These are phyloP conservation scores for Apiospora kogelbergensis DNA, from an alignment of 2,329 filamentous ascomycete species.

Conservation along the genomic window DNA sequence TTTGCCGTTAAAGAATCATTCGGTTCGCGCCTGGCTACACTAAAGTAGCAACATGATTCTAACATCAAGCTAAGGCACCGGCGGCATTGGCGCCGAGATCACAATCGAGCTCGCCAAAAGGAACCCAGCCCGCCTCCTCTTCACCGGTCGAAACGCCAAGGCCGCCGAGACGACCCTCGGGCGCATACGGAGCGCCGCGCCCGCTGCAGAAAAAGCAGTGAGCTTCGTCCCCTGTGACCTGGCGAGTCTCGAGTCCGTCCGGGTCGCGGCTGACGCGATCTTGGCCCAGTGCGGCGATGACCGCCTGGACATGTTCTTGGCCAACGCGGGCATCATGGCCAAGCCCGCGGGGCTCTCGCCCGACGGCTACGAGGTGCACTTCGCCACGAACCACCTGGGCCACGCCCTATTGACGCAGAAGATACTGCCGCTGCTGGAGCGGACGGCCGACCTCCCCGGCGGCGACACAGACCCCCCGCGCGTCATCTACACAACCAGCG, in stretches of 20 bases:
- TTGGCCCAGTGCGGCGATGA: not conserved
- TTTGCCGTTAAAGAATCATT: not conserved
- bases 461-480: constrained; percentile 15
- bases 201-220: constrained; percentile 1
- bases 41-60: not conserved
- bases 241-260: constrained; percentile 8
- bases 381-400: constrained; percentile 44
- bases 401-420: constrained; percentile 38
- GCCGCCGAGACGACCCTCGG: constrained; percentile 18
- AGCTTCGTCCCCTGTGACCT: constrained; percentile 18
- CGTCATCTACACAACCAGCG: constrained; percentile 15
- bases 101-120: constrained; percentile 15
- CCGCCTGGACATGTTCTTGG: constrained; percentile 38
- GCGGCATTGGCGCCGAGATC: constrained; percentile 16
- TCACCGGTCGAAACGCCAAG: constrained; percentile 23
- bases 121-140: constrained; percentile 21
- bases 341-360: constrained; percentile 29
- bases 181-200: not conserved
- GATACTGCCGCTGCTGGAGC: constrained; percentile 14
- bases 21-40: not conserved
- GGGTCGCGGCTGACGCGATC: constrained; percentile 10
- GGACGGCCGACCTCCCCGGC: constrained; percentile 11
- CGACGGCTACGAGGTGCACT: constrained; percentile 44
- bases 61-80: constrained; percentile 16
- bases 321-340: constrained; percentile 35